Percentiles rank a stretch among this genome's conserved stretches.
Conservation (phyloP, 2,329 filamentous ascomycete genomes). For the Colletotrichum filicis region DNA sequence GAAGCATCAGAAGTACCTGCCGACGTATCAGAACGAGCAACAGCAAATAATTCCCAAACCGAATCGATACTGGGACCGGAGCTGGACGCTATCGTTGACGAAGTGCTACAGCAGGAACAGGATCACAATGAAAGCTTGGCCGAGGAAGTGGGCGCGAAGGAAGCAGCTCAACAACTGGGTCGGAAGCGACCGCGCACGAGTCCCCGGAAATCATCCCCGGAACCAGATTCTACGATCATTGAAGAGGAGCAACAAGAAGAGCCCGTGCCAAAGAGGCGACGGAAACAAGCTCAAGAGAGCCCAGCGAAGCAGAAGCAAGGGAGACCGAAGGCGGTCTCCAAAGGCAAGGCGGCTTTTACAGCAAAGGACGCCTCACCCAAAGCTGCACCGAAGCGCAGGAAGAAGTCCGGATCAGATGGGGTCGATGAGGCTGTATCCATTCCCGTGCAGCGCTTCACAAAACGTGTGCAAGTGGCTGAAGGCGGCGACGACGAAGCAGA, state of each 20-base stretch:
- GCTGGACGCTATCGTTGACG: slow-evolving; percentile 5
- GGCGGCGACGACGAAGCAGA: slow-evolving; percentile 55
- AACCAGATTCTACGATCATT: slow-evolving; percentile 49
- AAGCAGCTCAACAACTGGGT: slow-evolving; percentile 55
- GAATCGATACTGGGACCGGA: not conserved
- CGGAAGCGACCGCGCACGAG: slow-evolving; percentile 56
- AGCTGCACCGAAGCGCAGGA: slow-evolving; percentile 36
- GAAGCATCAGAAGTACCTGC: not conserved
- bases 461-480: slow-evolving; percentile 51
- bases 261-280: slow-evolving; percentile 50
- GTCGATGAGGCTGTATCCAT: slow-evolving; percentile 56
- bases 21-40: not conserved
- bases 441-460: slow-evolving; percentile 71
- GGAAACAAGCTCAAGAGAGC: slow-evolving; percentile 49
- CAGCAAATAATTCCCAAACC: not conserved
- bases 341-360: not conserved
- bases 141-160: slow-evolving; percentile 54
- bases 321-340: slow-evolving; percentile 9
- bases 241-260: slow-evolving; percentile 41
- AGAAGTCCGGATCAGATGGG: slow-evolving; percentile 31
- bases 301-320: slow-evolving; percentile 55
- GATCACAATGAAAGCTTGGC: slow-evolving; percentile 44
- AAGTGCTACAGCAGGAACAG: not conserved
- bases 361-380: slow-evolving; percentile 39
- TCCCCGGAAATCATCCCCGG: slow-evolving; percentile 51